phyloP scores from a whole-genome alignment of 2,329 filamentous ascomycete species.

The Aureobasidium sp. region DNA sequence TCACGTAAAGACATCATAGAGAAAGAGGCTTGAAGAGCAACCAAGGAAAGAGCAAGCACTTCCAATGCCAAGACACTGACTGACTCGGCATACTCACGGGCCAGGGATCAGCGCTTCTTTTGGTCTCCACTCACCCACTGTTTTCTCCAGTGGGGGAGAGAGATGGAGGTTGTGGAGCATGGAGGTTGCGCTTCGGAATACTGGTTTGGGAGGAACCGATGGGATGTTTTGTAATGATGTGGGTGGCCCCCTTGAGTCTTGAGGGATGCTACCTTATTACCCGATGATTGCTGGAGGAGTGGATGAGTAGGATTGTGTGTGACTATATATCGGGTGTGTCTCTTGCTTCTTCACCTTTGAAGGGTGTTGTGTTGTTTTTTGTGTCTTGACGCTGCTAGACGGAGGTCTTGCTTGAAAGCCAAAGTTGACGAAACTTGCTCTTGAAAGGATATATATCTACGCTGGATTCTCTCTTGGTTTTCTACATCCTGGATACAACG shows the following conservation, averaged over 20 bases:
- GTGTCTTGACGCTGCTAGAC: not conserved
- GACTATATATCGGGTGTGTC: not conserved
- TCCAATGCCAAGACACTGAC: not conserved
- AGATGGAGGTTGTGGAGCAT: conserved; percentile 2
- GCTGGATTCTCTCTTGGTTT: not conserved
- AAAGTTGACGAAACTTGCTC: not conserved
- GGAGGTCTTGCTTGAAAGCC: not conserved
- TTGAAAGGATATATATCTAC: not conserved
- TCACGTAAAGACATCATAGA: not conserved
- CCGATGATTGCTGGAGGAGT: not conserved
- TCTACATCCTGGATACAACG: not conserved
- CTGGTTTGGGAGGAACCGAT: not conserved
- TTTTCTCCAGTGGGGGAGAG: conserved; percentile 3
- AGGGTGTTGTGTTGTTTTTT: not conserved
- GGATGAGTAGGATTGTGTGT: too few species aligned
- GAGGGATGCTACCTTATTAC: not conserved
- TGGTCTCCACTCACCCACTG: not conserved
- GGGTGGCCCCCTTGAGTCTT: not conserved
- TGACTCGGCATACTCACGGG: not conserved
- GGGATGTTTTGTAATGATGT: not conserved
- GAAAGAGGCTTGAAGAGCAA: not conserved
- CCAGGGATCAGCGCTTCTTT: not conserved
- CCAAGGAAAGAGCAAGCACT: not conserved
- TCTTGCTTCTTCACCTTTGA: not conserved
- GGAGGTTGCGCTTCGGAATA: not conserved